Evolutionary conservation across 169 alveolate genomes (phyloP).

Genomic region (Toxoplasma gondii): DNA sequence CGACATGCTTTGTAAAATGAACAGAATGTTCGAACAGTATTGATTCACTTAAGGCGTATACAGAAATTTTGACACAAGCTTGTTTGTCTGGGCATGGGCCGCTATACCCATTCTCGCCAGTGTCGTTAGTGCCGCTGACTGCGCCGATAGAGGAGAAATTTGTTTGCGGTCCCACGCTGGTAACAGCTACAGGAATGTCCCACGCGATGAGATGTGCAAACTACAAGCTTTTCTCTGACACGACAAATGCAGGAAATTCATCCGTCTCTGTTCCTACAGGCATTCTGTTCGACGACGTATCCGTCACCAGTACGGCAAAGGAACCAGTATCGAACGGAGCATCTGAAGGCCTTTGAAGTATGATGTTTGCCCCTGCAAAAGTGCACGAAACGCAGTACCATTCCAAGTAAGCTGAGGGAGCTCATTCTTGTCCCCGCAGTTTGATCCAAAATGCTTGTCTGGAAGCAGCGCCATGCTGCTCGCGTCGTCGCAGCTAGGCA

Average conservation of each 20-base stretch:
- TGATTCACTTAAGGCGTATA: conserved; percentile 33
- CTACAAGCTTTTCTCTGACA: neutral
- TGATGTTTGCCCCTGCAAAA: neutral
- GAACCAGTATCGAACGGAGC: conserved; percentile 58
- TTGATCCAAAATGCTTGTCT: conserved; percentile 34
- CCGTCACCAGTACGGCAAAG: conserved; percentile 29
- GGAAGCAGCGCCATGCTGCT: conserved; percentile 28
- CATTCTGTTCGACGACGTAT: conserved; percentile 18
- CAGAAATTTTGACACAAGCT: conserved; percentile 45
- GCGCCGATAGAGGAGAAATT: neutral
- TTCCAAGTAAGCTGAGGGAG: conserved; percentile 43
- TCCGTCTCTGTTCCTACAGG: neutral
- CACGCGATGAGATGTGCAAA: conserved; percentile 48
- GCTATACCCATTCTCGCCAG: neutral
- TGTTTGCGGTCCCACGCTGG: conserved; percentile 14
- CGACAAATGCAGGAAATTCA: neutral
- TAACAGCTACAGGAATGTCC: conserved; percentile 45
- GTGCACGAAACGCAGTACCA: neutral
- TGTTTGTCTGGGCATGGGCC: conserved; percentile 56
- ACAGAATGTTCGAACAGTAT: neutral
- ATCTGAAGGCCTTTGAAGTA: neutral
- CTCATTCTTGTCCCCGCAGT: conserved; percentile 46
- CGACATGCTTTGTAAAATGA: neutral
- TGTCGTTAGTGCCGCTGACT: neutral
- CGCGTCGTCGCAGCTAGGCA: conserved; percentile 25